Base-by-base conservation (phyloP, 1,139 yeast genomes). In the Geotrichum phurueaensis region DNA sequence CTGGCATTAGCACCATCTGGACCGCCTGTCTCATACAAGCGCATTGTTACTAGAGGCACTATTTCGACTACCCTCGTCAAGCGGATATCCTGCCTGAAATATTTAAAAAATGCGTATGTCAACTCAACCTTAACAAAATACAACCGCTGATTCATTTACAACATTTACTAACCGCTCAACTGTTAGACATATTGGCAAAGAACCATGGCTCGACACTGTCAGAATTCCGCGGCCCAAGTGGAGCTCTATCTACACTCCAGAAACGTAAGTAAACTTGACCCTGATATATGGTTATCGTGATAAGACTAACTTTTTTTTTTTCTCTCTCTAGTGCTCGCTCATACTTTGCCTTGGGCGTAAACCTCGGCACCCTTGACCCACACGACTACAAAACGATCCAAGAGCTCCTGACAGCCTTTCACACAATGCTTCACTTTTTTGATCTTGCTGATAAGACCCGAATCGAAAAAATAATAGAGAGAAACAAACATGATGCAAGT, bases 101-200 rank as follows among this genome's bases (percentile, higher is more conserved):
- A 57, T n/a, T 27, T 57, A 43, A 57, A 51, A 52, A 57, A 57
- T 39, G 56, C 53, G 59, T 57, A 57, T 13, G 59, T 57, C 12
- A 1, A 10, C 18, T 12, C 29, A 22, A 22, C 27, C 2, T 2
- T 20, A 22, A 2, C 56, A 12, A 20, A 25, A 29, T 4, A 10
- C 6, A 4, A 25, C 25, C 3, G 43, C 29, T 27, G 15, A n/a
- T 36, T 22, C 5, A 20, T 20, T 20, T 1, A 12, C 20, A 43
- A 20, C n/a, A 4, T n/a, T 12, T 56, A 18, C 54, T 50, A 50
- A 56, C 31, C 15, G 10, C 29, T 5, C 2, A 18, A 36, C 4
- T 33, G 1, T 31, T 51, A 57, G 59, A 22, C 59, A 57, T 36
- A 51, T 57, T 23, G 59, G 59, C 39, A 57, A 57, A 52, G 59